These are phyloP conservation scores for Thielaviopsis musarum DNA, from an alignment of 2,329 filamentous ascomycete genomes.

Conservation along the genomic window DNA sequence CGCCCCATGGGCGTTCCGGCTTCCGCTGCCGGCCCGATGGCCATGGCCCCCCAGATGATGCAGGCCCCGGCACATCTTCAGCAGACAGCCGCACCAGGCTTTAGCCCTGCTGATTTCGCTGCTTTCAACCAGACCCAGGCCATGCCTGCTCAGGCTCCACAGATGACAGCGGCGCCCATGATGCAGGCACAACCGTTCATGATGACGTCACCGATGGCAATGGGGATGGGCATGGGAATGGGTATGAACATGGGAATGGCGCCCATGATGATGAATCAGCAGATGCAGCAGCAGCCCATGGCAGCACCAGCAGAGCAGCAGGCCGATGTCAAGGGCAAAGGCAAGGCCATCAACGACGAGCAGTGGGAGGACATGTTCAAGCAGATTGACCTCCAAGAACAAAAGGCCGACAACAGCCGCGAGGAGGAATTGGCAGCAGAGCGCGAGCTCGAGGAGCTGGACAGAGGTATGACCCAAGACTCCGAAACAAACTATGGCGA, in stretches of 20 bases:
- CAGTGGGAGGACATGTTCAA: constrained; percentile 97
- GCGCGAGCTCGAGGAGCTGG: constrained; percentile 74
- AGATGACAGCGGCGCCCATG: constrained; percentile 35
- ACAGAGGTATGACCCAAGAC: constrained; percentile 33
- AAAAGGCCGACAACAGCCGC: constrained; percentile 23
- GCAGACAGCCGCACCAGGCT: constrained; percentile 38
- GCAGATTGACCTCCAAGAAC: constrained; percentile 48
- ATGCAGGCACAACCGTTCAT: constrained; percentile 17
- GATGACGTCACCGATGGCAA: constrained; percentile 37
- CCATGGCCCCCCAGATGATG: constrained; percentile 34
- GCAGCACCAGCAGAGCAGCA: background rate
- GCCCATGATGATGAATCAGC: constrained; percentile 41
- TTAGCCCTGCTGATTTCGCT: constrained; percentile 73
- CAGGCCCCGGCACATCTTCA: constrained; percentile 5
- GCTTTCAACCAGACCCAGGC: constrained; percentile 59
- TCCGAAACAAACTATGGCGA: constrained; percentile 63
- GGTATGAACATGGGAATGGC: constrained; percentile 26
- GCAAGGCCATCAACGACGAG: constrained; percentile 80
- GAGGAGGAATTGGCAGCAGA: constrained; percentile 25
- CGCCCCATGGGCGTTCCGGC: constrained; percentile 3
- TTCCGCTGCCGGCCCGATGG: constrained; percentile 28
- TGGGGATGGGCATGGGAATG: constrained; percentile 38
- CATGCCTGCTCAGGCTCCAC: constrained; percentile 33
- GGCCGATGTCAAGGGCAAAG: constrained; percentile 57
- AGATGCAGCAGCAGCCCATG: constrained; percentile 24